Base-by-base conservation (phyloP, 2,329 filamentous ascomycete species). In the Harringtonia aguacate region DNA sequence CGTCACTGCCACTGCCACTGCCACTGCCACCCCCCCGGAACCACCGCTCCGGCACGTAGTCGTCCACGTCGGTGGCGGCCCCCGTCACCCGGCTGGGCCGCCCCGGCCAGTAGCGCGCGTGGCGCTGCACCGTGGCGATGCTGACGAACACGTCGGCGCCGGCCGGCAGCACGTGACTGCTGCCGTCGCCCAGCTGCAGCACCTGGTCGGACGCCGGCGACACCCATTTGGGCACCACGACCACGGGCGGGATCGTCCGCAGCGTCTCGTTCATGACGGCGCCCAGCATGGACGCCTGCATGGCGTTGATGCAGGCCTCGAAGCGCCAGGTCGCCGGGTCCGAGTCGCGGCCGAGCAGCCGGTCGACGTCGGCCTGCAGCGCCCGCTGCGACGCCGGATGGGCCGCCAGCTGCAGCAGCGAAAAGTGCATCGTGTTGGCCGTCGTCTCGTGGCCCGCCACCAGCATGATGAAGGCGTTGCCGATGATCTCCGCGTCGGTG, bases 361-460 rank as follows among this genome's bases (percentile, higher is more conserved):
- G 62, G 56, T 87, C 79, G 22, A 92, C 62, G 48, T 88, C 84
- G 36, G 69, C 64, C 53, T 90, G 85, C 4, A 90, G 61, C 8
- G 67, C 68, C 21, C 74, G 70, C 56, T 92, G 86, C 1, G 73
- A 73, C 1, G 66, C 61, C 7, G 77, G 77, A 53, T 81, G 72
- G 53, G 77, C 73, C 14, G 84, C 85, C 7, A 90, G 71, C 52
- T 78, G 72, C 30, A 86, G 57, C 4, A 88, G 61, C 3, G 78
- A 70, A 57, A 85, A 88, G 61, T 89, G 81, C 33, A 88, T 67
- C 4, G 76, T 73, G 59, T 85, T 86, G 39, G 84, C 84, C 2
- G 84, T 84, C 2, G 85, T 89, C 61, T 92, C 86, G 60, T 92
- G 84, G 13, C 86, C 86, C 1, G 86, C 85, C 2, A 89, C 68